Conservation (phyloP, 1,139 yeast genomes). For the Hanseniaspora gamundiae region DNA sequence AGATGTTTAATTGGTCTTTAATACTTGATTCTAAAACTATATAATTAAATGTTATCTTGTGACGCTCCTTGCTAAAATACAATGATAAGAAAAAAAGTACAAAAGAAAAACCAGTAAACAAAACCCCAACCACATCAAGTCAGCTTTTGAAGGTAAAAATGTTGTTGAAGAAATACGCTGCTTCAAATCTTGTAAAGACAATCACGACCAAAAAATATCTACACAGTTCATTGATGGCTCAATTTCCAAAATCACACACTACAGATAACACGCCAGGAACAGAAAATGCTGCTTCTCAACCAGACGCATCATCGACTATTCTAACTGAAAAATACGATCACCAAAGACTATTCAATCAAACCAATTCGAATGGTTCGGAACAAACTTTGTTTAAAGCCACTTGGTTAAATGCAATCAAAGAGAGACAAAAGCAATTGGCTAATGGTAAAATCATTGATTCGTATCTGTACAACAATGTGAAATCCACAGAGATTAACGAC, state of each 20-base stretch:
- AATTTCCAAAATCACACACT: neutral
- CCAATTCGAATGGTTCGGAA: slow-evolving; percentile 11
- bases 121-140: too few species aligned
- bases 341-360: slow-evolving; percentile 21
- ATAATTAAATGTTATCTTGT: too few species aligned
- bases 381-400: slow-evolving; percentile 41
- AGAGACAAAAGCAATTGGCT: slow-evolving; percentile 53
- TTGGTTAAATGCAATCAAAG: slow-evolving; percentile 76
- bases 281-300: slow-evolving; percentile 28
- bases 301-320: slow-evolving; percentile 57
- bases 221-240: neutral
- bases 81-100: neutral
- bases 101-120: neutral
- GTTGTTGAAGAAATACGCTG: neutral
- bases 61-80: too few species aligned
- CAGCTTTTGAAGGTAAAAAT: neutral
- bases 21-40: too few species aligned
- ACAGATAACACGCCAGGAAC: slow-evolving; percentile 1
- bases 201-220: neutral
- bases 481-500: slow-evolving; percentile 58
- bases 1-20: too few species aligned
- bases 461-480: slow-evolving; percentile 59
- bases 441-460: slow-evolving; percentile 65
- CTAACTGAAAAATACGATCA: slow-evolving; percentile 38
- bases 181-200: neutral